These are phyloP conservation scores for Sanghuangporus weigelae DNA, from an alignment of 1,284 basidiomycete species.

Conservation along the genomic window DNA sequence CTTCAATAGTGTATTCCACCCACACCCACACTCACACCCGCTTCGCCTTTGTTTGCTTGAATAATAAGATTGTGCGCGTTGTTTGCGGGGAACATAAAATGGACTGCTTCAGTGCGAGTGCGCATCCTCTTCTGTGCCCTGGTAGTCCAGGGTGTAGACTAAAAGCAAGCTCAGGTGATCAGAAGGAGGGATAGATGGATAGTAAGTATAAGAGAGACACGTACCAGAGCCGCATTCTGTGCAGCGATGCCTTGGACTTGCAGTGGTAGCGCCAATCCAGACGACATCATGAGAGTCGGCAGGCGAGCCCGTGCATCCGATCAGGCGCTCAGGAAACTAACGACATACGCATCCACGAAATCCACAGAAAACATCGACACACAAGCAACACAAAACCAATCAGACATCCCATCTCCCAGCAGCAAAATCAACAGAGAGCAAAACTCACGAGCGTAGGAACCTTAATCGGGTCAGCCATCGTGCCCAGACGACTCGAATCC, in stretches of 20 bases:
- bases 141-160: slow-evolving; percentile 18
- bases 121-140: slow-evolving; percentile 13
- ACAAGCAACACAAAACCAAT: slow-evolving; percentile 8
- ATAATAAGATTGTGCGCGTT: no score
- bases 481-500: slow-evolving; percentile 84
- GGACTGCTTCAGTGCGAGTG: slow-evolving; percentile 14
- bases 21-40: no score
- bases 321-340: slow-evolving; percentile 73
- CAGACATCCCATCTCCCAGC: background rate
- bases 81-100: no score
- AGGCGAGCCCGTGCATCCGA: slow-evolving; percentile 90
- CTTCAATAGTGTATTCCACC: no score
- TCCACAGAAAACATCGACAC: slow-evolving; percentile 38
- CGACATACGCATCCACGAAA: slow-evolving; percentile 8
- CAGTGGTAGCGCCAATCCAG: slow-evolving; percentile 71
- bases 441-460: slow-evolving; percentile 81
- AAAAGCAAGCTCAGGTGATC: background rate
- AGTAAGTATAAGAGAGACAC: slow-evolving; percentile 23
- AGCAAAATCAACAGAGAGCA: slow-evolving; percentile 15
- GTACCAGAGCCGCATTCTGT: slow-evolving; percentile 85
- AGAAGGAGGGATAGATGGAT: background rate
- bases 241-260: slow-evolving; percentile 72
- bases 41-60: no score
- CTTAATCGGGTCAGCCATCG: slow-evolving; percentile 81
- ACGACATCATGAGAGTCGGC: slow-evolving; percentile 89